These are phyloP conservation scores for Haematococcus lacustris DNA, from an alignment of 139 green algal genomes.

Conservation along the genomic window DNA sequence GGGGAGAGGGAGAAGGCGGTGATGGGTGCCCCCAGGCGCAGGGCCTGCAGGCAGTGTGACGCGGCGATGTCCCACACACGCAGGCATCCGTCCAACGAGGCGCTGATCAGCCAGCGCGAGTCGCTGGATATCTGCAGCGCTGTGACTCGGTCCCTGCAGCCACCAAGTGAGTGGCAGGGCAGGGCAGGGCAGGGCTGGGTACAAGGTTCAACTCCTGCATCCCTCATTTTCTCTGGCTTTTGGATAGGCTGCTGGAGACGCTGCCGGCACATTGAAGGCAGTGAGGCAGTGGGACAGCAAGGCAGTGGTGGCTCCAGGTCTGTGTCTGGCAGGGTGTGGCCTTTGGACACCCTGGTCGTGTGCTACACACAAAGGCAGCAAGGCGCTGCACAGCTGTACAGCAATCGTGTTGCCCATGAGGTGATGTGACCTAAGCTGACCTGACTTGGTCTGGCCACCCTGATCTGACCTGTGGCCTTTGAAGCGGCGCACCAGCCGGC, in stretches of 20 bases:
- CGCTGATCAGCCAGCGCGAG: slow-evolving; percentile 82
- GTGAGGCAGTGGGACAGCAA: neutral
- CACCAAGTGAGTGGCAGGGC: neutral
- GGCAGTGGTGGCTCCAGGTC: neutral
- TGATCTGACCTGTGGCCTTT: slow-evolving; percentile 54
- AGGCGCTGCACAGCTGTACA: no score
- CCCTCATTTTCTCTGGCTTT: no score
- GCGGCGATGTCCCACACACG: slow-evolving; percentile 87
- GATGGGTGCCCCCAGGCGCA: slow-evolving; percentile 69
- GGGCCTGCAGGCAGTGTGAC: slow-evolving; percentile 52
- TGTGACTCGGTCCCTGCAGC: slow-evolving; percentile 63
- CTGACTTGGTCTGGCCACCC: neutral
- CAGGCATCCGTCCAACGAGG: slow-evolving; percentile 79
- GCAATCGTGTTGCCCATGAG: neutral
- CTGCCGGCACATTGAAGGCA: neutral
- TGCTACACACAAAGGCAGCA: neutral
- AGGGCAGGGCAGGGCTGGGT: neutral
- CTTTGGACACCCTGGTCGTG: neutral
- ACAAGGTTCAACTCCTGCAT: neutral
- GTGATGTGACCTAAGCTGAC: neutral
- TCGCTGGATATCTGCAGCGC: slow-evolving; percentile 65
- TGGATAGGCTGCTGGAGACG: no score
- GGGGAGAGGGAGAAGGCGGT: slow-evolving; percentile 70
- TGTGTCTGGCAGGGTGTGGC: neutral
- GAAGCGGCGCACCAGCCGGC: slow-evolving; percentile 75